phyloP scores from a whole-genome alignment of 202 grass and related monocot species.

The Eragrostis tef region DNA sequence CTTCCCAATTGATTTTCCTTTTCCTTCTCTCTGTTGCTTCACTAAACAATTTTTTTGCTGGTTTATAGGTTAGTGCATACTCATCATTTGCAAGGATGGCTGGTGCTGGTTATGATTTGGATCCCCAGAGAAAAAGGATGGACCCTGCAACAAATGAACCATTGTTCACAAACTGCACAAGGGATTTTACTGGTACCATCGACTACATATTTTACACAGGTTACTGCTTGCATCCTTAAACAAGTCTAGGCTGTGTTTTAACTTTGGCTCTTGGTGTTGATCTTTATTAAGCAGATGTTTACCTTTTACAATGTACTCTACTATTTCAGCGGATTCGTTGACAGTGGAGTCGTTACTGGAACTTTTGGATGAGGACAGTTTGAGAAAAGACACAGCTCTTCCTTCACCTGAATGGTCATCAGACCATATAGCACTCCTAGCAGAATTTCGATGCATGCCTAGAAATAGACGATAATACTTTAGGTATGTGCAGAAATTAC shows the following conservation, averaged over 20 bases:
- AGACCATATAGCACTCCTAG: constrained; percentile 83
- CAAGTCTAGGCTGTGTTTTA: background rate
- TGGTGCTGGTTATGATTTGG: constrained; percentile 60
- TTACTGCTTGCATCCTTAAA: constrained; percentile 36
- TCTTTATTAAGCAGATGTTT: constrained; percentile 10
- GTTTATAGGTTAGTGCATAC: constrained; percentile 82
- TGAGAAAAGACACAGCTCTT: constrained; percentile 85
- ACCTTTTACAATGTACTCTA: constrained; percentile 17
- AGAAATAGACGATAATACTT: constrained; percentile 61
- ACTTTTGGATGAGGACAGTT: constrained; percentile 82
- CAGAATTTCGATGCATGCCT: constrained; percentile 84
- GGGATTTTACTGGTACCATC: constrained; percentile 80
- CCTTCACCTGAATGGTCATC: constrained; percentile 95
- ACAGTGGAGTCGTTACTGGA: constrained; percentile 86
- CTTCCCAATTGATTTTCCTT: constrained; percentile 9
- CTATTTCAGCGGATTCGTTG: constrained; percentile 79
- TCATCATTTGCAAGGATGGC: constrained; percentile 75
- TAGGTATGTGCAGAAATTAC: constrained; percentile 48
- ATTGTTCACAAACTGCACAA: constrained; percentile 86
- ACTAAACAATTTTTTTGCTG: constrained; percentile 46
- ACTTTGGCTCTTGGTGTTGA: constrained; percentile 16
- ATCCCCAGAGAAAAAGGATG: constrained; percentile 74
- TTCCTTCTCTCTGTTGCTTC: constrained; percentile 10
- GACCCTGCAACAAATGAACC: constrained; percentile 83
- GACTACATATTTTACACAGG: constrained; percentile 97